Base-by-base conservation (phyloP, 2,329 filamentous ascomycete genomes). In the Plenodomus lindquistii region DNA sequence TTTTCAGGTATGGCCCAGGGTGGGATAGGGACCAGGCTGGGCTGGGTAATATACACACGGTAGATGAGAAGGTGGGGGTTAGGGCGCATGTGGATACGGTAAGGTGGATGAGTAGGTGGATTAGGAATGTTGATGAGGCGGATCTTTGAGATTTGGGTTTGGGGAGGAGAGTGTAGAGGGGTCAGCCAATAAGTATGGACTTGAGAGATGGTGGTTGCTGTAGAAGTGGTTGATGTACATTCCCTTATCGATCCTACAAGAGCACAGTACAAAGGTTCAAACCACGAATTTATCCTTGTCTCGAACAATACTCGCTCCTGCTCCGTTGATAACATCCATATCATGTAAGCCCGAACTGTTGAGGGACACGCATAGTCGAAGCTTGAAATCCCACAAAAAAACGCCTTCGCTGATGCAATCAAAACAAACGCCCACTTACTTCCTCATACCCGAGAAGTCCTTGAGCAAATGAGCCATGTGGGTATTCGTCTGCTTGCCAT, bases 391-490 rank as follows among this genome's bases (percentile, higher is more conserved):
- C 27, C 27, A 15, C 15, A 4, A 31, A 4, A 31, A 48, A 69
- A 68, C 68, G 48, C 68, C 68, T 37, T 54, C 64, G 62, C 66
- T 64, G 27, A 31, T 31, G 27, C 27, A 69, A 67, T 65, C 64
- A 58, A 41, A 40, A 35, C 46, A 50, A 54, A 50, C 46, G 37
- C 18, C 46, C 15, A 3, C 21, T 37, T 61, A 74, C 55, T 73
- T 73, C 39, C 71, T 63, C 60, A 69, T 65, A 48, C 80, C 77
- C 10, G 78, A 80, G 55, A 84, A 92, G 68, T 93, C 89, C 75
- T 91, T 86, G 67, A 96, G 79, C 50, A 96, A 81, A 56, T 87
- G 85, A 60, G 81, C 80, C 91, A 96, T 95, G 70, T 96, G 91
- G 21, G 85, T 85, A 69, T 96, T 96, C 20, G 90, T 95, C 47